Percentiles rank a stretch among this genome's conserved stretches.
phyloP scores from a whole-genome alignment of 2,329 filamentous ascomycete species.

The Microdochium nivale region DNA sequence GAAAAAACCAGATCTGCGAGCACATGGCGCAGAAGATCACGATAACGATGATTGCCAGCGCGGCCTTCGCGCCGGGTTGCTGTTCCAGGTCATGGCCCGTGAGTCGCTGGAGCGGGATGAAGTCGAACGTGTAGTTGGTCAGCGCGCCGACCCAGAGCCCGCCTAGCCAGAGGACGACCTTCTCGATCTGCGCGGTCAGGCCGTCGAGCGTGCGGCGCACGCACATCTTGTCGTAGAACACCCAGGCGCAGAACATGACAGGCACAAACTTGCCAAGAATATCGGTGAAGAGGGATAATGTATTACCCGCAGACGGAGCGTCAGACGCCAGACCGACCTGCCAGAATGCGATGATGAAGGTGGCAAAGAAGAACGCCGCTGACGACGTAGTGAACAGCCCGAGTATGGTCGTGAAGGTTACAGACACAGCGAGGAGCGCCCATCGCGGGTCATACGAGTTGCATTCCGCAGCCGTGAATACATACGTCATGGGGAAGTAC shows the following conservation, averaged over 20 bases:
- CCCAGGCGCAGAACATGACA: constrained; percentile 77
- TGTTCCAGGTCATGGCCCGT: constrained; percentile 81
- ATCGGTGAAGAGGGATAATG: constrained; percentile 66
- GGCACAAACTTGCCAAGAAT: constrained; percentile 78
- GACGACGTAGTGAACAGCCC: constrained; percentile 77
- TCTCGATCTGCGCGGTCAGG: constrained; percentile 78
- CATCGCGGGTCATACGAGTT: constrained; percentile 72
- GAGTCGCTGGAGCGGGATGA: constrained; percentile 88
- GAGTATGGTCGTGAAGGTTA: constrained; percentile 68
- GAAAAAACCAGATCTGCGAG: constrained; percentile 77
- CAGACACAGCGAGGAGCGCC: constrained; percentile 72
- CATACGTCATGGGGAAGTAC: constrained; percentile 81
- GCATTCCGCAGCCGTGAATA: constrained; percentile 60
- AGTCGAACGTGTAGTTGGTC: constrained; percentile 91
- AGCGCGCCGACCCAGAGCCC: constrained; percentile 84
- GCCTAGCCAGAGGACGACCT: constrained; percentile 83
- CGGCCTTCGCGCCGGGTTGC: constrained; percentile 81
- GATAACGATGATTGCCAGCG: constrained; percentile 69
- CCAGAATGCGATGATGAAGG: constrained; percentile 77
- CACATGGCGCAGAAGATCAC: constrained; percentile 59
- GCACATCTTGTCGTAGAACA: constrained; percentile 78
- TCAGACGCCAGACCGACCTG: constrained; percentile 88
- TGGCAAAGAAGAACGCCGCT: constrained; percentile 73
- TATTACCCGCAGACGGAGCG: constrained; percentile 60
- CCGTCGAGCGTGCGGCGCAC: constrained; percentile 62